Evolutionary conservation across 1,139 yeast genomes (phyloP), one percentile per base, ranked within the genome.

Genomic region (Kodamaea derodonti): DNA sequence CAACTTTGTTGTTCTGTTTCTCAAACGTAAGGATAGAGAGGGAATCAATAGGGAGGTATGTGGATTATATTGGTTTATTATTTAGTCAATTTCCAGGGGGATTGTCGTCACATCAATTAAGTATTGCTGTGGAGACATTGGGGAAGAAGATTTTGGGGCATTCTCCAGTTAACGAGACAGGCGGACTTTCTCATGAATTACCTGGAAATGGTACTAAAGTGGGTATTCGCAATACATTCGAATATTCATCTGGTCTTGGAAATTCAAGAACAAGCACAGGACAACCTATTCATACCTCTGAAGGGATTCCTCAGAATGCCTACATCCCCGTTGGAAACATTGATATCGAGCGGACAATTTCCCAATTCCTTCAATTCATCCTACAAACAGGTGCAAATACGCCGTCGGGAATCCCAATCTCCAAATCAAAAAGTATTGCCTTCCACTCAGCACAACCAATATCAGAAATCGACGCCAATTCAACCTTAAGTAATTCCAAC

Each of bases 71-170:
- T 8, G 53, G 54, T 17, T 48, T 69, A 17, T 46, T 68, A 9
- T 44, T 58, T 18, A 37, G 55, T 2, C 83, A 83, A 39, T 84
- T 79, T 46, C 94, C 94, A 0, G 39, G 44, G 0, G 51, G 69
- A 3, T 49, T 84, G 20, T 77, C 87, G 0, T 58, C 80, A 3
- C 55, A 58, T 12, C 94, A 84, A 50, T 58, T 80, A 22, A 64
- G 69, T 29, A 65, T 80, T 14, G 86, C 86, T 0, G 56, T 79
- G 15, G 78, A 74, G 42, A 70, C 82, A 0, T 55, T 81, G 26
- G 77, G 84, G 0, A 68, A 69, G 35, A 68, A 73, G 14, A 60
- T 75, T 3, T 58, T 77, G 22, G 22, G 22, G 22, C n/a, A n/a
- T 20, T 70, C 78, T 7, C 68, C 75, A 0, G 53, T 65, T 3